phyloP scores from a whole-genome alignment of 345 rosid genomes.

The Moricandia moricandioides region DNA sequence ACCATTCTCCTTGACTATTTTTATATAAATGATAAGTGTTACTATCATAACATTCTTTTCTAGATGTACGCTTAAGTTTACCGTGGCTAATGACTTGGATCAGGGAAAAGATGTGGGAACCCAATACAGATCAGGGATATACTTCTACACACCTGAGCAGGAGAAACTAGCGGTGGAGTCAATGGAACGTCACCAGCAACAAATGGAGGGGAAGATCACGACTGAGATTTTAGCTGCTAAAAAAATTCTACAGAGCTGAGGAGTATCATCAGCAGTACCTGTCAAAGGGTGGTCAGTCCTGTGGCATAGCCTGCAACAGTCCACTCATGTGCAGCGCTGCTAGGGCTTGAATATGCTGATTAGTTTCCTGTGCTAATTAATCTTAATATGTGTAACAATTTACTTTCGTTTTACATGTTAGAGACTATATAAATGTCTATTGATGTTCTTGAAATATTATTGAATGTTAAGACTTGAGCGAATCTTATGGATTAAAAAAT shows the following conservation, averaged over 20 bases:
- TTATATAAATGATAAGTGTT: too few species aligned
- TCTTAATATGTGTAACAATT: neutral
- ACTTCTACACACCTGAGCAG: constrained; percentile 73
- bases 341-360: neutral
- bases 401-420: neutral
- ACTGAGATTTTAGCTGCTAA: constrained; percentile 84
- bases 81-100: neutral
- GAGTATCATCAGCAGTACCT: constrained; percentile 94
- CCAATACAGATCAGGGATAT: constrained; percentile 81
- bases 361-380: neutral
- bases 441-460: neutral
- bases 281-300: constrained; percentile 80
- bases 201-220: constrained; percentile 62
- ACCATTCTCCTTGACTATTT: too few species aligned
- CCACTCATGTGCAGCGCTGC: neutral
- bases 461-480: neutral
- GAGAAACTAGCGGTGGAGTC: constrained; percentile 73
- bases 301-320: neutral
- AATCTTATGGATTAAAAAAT: neutral
- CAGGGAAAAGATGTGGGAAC: constrained; percentile 55
- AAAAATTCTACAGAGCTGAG: constrained; percentile 88
- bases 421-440: neutral
- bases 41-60: neutral
- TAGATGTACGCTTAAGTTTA: neutral
- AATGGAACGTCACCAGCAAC: constrained; percentile 58